Evolutionary conservation across 2,329 filamentous ascomycete genomes (phyloP).

Genomic region (Colletotrichum eleusines): DNA sequence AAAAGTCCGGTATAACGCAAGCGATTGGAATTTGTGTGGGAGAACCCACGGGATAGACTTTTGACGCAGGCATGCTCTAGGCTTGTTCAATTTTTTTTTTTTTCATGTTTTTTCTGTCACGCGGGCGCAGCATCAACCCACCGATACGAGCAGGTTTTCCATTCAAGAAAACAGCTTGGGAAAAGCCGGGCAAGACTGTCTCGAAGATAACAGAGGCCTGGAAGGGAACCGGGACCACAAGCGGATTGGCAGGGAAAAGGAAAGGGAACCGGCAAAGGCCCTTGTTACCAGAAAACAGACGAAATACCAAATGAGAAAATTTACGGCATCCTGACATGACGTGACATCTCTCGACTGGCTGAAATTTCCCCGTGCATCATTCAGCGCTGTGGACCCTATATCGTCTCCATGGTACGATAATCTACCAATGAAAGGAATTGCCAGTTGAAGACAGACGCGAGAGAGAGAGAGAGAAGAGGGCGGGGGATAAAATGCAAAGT

Average conservation of each 20-base stretch:
- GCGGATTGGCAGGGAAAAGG: not conserved
- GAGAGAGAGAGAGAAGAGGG: not conserved
- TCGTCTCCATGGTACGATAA: not conserved
- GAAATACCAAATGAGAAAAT: not conserved
- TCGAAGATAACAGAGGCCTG: constrained; percentile 19
- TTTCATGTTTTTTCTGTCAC: not conserved
- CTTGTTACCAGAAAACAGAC: not conserved
- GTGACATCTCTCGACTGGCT: too few species aligned
- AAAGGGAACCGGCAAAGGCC: not conserved
- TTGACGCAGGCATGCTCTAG: constrained; percentile 1
- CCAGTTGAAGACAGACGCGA: not conserved
- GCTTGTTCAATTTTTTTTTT: not conserved
- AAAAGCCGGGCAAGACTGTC: not conserved
- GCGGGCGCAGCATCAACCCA: not conserved
- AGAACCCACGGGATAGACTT: not conserved
- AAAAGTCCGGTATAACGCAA: constrained; percentile 12
- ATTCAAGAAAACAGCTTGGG: not conserved
- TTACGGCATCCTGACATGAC: not conserved
- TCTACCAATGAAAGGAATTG: not conserved
- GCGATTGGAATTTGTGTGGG: constrained; percentile 17
- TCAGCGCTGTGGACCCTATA: not conserved
- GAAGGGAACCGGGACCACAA: not conserved
- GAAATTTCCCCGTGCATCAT: not conserved
- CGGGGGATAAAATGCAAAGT: not conserved
- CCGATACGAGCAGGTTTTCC: not conserved